Evolutionary conservation across 306 rosid species (phyloP), one percentile per base, ranked within the genome.

Genomic region (Lablab purpureus): DNA sequence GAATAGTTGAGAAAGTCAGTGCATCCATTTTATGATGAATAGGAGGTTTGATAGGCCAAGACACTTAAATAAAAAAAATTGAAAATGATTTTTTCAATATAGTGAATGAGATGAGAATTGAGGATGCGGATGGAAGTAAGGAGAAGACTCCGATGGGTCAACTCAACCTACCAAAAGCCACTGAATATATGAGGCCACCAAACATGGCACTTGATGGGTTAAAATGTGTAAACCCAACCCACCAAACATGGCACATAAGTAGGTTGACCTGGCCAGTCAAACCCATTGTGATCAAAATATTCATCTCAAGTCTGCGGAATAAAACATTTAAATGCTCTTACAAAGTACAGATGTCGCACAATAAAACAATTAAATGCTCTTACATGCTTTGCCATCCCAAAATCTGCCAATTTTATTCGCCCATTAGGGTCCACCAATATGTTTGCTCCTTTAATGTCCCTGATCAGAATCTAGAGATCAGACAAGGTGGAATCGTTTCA

Each of bases 371-470:
- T 82, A 88, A 72, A 88, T 78, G 76, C 88, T 85, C 93, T 90
- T 89, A 94, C 98, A 87, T 90, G 94, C 73, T 94, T 94, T 71
- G 98, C 98, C 97, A 94, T 92, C 82, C 98, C 98, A 87, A 94
- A 94, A 84, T 94, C 98, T 52, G 97, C 97, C 88, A 94, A 85
- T 77, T 94, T 94, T 77, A 94, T 93, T 56, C 88, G 87, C 67
- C 98, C 97, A 86, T 79, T 76, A 80, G 98, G 98, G 80, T 94
- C 98, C 70, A 90, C 98, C 37, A 94, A 91, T 85, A 94, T 94
- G 82, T 94, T 94, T 84, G 97, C 98, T 82, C 97, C 98, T 84
- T 94, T 92, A 62, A 94, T 90, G 84, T 94, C 97, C 92, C 98
- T 94, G 90, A 79, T 77, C 41, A 85, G 62, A 81, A 82, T 60